Percentiles rank a stretch among this genome's conserved stretches.
These are phyloP conservation scores for Aleurites moluccanus DNA, from an alignment of 441 rosid species.

Conservation along the genomic window DNA sequence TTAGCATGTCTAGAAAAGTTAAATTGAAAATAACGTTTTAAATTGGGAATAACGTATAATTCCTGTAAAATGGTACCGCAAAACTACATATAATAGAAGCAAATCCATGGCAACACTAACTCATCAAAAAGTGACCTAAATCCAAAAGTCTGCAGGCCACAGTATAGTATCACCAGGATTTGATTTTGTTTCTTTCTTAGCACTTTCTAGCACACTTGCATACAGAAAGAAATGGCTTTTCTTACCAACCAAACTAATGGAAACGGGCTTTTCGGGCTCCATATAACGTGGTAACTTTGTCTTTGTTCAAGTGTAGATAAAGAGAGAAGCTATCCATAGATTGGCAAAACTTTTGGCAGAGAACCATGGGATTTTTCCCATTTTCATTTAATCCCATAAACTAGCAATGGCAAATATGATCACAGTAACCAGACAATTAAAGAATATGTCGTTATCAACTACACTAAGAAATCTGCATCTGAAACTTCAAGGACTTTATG, in stretches of 20 bases:
- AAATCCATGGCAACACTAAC: too few species aligned
- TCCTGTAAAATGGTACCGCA: too few species aligned
- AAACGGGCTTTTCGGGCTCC: too few species aligned
- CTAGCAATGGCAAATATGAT: not conserved
- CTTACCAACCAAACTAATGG: too few species aligned
- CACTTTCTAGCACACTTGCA: not conserved
- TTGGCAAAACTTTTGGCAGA: too few species aligned
- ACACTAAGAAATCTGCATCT: slow-evolving; percentile 62
- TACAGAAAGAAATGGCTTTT: not conserved
- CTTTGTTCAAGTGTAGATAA: too few species aligned
- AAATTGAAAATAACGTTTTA: too few species aligned
- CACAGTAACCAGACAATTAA: not conserved
- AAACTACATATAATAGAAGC: too few species aligned
- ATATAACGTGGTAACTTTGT: not conserved
- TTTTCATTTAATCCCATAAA: slow-evolving; percentile 8
- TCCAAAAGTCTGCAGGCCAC: not conserved
- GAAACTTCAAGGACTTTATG: slow-evolving; percentile 69
- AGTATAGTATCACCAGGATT: not conserved
- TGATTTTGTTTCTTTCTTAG: not conserved
- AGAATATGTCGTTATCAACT: slow-evolving; percentile 23
- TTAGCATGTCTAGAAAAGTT: too few species aligned
- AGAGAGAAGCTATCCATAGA: too few species aligned
- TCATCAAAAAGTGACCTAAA: not conserved
- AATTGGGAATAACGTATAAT: too few species aligned
- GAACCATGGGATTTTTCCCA: too few species aligned